Evolutionary conservation across 768 basidiomycete genomes (phyloP).

Genomic region (Amanita thiersii): DNA sequence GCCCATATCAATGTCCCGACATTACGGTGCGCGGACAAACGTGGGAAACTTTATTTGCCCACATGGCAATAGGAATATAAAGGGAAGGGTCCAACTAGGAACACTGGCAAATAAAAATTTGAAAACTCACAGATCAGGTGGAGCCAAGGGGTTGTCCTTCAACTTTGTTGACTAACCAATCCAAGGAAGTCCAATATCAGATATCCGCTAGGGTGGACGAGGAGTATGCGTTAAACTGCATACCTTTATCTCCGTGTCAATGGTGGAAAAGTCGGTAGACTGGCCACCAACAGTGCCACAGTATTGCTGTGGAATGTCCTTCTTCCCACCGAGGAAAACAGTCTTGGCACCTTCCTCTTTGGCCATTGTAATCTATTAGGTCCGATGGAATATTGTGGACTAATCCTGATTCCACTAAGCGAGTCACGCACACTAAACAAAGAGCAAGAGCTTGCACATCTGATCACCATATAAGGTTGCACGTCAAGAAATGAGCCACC

Average conservation of each 20-base stretch:
- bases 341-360: slow-evolving; percentile 50
- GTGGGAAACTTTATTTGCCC: no score
- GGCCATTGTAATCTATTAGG: slow-evolving; percentile 46
- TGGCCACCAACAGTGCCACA: slow-evolving; percentile 58
- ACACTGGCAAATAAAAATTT: not conserved
- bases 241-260: slow-evolving; percentile 53
- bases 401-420: not conserved
- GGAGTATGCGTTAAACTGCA: no score
- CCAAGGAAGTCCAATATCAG: slow-evolving; percentile 4
- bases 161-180: slow-evolving; percentile 44
- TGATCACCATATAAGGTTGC: slow-evolving; percentile 14
- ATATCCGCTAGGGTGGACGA: not conserved
- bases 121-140: slow-evolving; percentile 49
- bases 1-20: no score
- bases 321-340: slow-evolving; percentile 49
- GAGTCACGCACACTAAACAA: slow-evolving; percentile 31
- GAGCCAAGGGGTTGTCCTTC: slow-evolving; percentile 46
- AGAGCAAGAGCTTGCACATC: slow-evolving; percentile 42
- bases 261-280: slow-evolving; percentile 47
- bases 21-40: no score
- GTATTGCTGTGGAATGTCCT: slow-evolving; percentile 41
- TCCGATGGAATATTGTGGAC: not conserved
- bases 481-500: not conserved
- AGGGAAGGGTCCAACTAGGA: slow-evolving; percentile 40
- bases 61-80: no score